Conservation (phyloP, 495 filamentous ascomycete species). For the Parmelia sp. region DNA sequence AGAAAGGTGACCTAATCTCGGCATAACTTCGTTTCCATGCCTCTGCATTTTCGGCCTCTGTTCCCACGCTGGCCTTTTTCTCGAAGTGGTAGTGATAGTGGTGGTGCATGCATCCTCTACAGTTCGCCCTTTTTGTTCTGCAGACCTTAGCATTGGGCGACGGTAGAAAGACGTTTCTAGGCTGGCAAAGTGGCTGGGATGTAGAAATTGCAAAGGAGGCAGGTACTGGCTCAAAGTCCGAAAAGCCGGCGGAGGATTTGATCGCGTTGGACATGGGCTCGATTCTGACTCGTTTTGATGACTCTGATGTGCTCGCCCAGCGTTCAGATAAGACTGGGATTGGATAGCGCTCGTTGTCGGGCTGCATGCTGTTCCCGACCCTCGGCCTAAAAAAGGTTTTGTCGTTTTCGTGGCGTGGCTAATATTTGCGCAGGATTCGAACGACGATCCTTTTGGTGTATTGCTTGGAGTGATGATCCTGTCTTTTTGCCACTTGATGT, state of each 20-base stretch:
- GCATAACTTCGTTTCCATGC: constrained; percentile 13
- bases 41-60: constrained; percentile 15
- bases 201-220: constrained; percentile 34
- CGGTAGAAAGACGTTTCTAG: constrained; percentile 24
- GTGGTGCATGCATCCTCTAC: constrained; percentile 41
- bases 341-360: constrained; percentile 19
- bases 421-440: constrained; percentile 1
- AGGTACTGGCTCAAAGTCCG: constrained; percentile 42
- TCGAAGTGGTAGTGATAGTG: constrained; percentile 30
- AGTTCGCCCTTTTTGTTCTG: constrained; percentile 28
- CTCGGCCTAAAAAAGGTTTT: constrained; percentile 18
- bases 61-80: not conserved
- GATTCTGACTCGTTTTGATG: constrained; percentile 1
- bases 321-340: constrained; percentile 5
- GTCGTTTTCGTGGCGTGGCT: not conserved
- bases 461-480: constrained; percentile 19
- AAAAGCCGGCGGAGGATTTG: constrained; percentile 28
- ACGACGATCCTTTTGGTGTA: constrained; percentile 15
- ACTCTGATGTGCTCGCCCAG: not conserved
- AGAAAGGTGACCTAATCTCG: constrained; percentile 13
- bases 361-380: not conserved
- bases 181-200: constrained; percentile 31
- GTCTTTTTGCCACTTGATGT: constrained; percentile 16
- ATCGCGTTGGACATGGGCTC: not conserved
- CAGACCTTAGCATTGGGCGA: constrained; percentile 21